Conservation (phyloP, 306 rosid species). For the Senna tora region DNA sequence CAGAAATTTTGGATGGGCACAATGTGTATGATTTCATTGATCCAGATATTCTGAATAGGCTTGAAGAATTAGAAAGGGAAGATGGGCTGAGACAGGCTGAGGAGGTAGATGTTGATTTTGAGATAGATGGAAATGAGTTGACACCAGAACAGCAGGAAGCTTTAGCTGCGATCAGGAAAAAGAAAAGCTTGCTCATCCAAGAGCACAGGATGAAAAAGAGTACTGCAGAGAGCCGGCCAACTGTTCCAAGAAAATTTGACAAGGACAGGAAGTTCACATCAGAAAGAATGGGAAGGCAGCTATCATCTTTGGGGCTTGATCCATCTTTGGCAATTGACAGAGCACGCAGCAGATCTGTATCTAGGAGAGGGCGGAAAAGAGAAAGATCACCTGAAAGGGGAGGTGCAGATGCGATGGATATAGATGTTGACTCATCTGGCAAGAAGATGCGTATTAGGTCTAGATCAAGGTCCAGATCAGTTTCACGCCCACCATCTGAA, state of each 20-base stretch:
- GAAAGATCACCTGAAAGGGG: constrained; percentile 62
- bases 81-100: constrained; percentile 65
- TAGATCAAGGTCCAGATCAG: constrained; percentile 58
- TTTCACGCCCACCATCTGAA: constrained; percentile 66
- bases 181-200: constrained; percentile 69
- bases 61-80: constrained; percentile 84
- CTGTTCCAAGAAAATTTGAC: constrained; percentile 78
- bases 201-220: constrained; percentile 86
- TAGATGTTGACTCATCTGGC: constrained; percentile 67
- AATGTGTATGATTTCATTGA: constrained; percentile 83
- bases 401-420: constrained; percentile 62
- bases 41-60: constrained; percentile 74
- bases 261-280: constrained; percentile 65
- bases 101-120: constrained; percentile 62
- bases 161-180: constrained; percentile 68
- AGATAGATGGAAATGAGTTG: constrained; percentile 65
- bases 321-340: constrained; percentile 65
- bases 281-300: constrained; percentile 84
- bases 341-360: constrained; percentile 67
- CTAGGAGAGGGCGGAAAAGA: constrained; percentile 69
- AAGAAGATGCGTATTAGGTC: constrained; percentile 68
- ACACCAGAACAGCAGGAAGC: constrained; percentile 68
- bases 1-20: constrained; percentile 92
- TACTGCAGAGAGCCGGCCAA: constrained; percentile 83
- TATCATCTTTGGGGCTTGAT: constrained; percentile 75